These are phyloP conservation scores for Cyclocybe cylindracea DNA, from an alignment of 768 basidiomycete genomes.

Conservation along the genomic window DNA sequence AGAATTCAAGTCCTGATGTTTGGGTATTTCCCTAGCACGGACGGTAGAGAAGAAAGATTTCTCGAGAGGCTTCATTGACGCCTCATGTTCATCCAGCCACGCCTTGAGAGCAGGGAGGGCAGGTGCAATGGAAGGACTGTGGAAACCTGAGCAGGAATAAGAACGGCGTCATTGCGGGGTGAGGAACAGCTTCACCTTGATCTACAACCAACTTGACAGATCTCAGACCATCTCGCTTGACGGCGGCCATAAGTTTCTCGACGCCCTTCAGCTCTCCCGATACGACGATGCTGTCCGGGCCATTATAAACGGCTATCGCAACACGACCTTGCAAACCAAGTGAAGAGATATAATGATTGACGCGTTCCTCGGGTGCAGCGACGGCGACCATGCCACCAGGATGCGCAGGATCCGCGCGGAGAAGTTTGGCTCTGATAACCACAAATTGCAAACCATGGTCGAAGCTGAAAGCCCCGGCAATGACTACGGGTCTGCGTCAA, in stretches of 20 bases:
- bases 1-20: conserved; percentile 18
- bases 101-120: conserved; percentile 25
- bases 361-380: conserved; percentile 22
- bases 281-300: conserved; percentile 25
- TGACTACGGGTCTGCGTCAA: conserved; percentile 15
- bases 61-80: conserved; percentile 18
- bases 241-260: conserved; percentile 23
- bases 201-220: conserved; percentile 29
- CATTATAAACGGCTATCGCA: conserved; percentile 31
- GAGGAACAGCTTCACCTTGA: conserved; percentile 24
- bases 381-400: conserved; percentile 36
- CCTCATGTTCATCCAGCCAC: conserved; percentile 27
- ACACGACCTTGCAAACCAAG: conserved; percentile 21
- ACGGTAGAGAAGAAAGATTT: conserved; percentile 31
- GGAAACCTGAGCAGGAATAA: conserved; percentile 27
- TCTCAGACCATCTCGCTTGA: conserved; percentile 26
- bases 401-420: conserved; percentile 24
- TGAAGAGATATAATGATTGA: conserved; percentile 21
- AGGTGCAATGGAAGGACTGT: conserved; percentile 31
- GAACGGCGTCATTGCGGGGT: not conserved
- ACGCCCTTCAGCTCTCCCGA: conserved; percentile 30
- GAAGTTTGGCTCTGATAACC: conserved; percentile 26
- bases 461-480: conserved; percentile 27
- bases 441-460: conserved; percentile 31
- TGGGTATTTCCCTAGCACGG: conserved; percentile 24